A percentile compares a stretch with the other conserved stretches of the same genome.
Conservation (phyloP, 495 filamentous ascomycete genomes). For the Bryoglossum gracile region DNA sequence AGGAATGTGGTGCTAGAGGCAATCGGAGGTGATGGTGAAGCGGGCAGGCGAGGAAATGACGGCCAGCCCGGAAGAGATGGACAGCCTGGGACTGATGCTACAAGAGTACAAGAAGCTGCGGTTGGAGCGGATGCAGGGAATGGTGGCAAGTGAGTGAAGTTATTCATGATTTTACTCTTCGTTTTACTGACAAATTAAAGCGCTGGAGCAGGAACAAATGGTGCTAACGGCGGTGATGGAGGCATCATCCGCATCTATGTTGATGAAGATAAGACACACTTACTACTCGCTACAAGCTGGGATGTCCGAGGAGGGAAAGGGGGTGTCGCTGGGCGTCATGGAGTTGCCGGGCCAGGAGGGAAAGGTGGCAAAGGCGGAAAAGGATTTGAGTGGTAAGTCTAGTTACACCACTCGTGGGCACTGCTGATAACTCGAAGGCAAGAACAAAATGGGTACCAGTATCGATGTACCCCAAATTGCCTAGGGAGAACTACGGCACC, state of each 20-base stretch:
- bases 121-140: slow-evolving; percentile 22
- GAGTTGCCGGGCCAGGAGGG: slow-evolving; percentile 28
- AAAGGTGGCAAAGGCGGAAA: slow-evolving; percentile 25
- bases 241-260: slow-evolving; percentile 27
- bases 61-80: slow-evolving; percentile 23
- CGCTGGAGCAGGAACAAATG: slow-evolving; percentile 24
- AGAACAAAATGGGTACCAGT: slow-evolving; percentile 12
- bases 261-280: slow-evolving; percentile 27
- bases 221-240: slow-evolving; percentile 29
- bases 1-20: slow-evolving; percentile 28
- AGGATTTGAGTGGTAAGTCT: slow-evolving; percentile 20
- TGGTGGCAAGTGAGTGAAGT: slow-evolving; percentile 27
- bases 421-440: neutral
- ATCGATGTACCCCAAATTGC: slow-evolving; percentile 3
- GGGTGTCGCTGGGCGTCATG: slow-evolving; percentile 23
- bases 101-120: slow-evolving; percentile 22
- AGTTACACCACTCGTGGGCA: neutral
- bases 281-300: slow-evolving; percentile 22
- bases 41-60: slow-evolving; percentile 27
- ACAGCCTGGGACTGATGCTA: slow-evolving; percentile 15
- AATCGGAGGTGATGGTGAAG: slow-evolving; percentile 28
- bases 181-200: slow-evolving; percentile 14
- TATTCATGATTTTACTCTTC: too few species aligned
- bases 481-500: slow-evolving; percentile 5
- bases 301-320: slow-evolving; percentile 21